These are phyloP conservation scores for Xylaria scruposa DNA, from an alignment of 495 filamentous ascomycete species.

Conservation along the genomic window DNA sequence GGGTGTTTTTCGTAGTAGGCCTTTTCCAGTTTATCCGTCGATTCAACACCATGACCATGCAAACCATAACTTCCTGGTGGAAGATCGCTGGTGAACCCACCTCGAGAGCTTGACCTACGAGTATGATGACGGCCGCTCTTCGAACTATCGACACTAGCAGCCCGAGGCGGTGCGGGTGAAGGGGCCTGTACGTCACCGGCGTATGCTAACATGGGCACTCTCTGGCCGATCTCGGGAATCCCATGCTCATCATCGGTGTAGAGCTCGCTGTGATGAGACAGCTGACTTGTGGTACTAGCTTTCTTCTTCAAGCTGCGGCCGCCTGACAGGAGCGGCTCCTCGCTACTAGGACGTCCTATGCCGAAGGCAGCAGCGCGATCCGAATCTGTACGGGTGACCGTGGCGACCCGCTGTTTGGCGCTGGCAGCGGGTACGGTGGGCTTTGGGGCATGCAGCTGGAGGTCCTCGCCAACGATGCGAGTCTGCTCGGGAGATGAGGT, in stretches of 20 bases:
- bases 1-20: constrained; percentile 92
- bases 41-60: constrained; percentile 77
- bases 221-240: constrained; percentile 86
- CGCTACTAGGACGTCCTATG: constrained; percentile 68
- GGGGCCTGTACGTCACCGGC: constrained; percentile 97
- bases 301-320: constrained; percentile 63
- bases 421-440: constrained; percentile 78
- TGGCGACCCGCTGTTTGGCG: constrained; percentile 78
- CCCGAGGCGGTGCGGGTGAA: constrained; percentile 73
- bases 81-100: constrained; percentile 45
- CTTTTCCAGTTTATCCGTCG: constrained; percentile 78
- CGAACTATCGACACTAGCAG: constrained; percentile 59
- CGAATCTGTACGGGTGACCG: constrained; percentile 89
- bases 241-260: constrained; percentile 75
- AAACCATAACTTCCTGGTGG: constrained; percentile 85
- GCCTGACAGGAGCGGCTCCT: constrained; percentile 45
- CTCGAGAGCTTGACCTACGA: constrained; percentile 58
- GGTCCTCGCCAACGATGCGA: constrained; percentile 76
- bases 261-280: constrained; percentile 52
- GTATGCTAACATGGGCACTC: constrained; percentile 92
- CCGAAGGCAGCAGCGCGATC: constrained; percentile 81
- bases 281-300: constrained; percentile 64
- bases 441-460: constrained; percentile 90
- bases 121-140: constrained; percentile 70
- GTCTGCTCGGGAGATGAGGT: constrained; percentile 67